phyloP scores from a whole-genome alignment of 257 asterid species.

The Lycium barbarum region DNA sequence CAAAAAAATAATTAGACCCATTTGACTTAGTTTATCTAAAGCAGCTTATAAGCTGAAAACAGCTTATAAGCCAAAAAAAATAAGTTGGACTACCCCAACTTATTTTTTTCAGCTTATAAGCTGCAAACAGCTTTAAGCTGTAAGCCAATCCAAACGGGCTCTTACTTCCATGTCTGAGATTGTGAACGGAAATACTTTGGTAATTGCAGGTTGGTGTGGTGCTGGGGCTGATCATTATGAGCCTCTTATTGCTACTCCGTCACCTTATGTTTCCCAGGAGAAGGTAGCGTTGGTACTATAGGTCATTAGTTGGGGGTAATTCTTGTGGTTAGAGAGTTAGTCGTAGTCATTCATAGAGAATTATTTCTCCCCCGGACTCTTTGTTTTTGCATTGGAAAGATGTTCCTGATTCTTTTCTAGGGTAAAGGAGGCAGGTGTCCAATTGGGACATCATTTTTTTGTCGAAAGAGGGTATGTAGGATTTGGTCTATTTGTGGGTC shows the following conservation, averaged over 20 bases:
- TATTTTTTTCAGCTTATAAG: too few species aligned
- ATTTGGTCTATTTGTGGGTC: slow-evolving; percentile 23
- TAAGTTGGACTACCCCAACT: too few species aligned
- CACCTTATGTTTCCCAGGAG: slow-evolving; percentile 68
- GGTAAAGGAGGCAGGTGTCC: slow-evolving; percentile 21
- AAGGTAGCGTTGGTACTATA: slow-evolving; percentile 87
- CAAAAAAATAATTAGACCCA: too few species aligned
- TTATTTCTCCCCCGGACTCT: neutral
- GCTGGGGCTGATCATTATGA: slow-evolving; percentile 98
- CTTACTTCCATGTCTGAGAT: slow-evolving; percentile 1
- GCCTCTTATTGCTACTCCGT: slow-evolving; percentile 80
- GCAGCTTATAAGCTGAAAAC: too few species aligned
- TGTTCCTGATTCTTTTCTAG: slow-evolving; percentile 45
- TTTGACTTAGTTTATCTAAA: too few species aligned
- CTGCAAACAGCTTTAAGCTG: too few species aligned
- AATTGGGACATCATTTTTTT: slow-evolving; percentile 24
- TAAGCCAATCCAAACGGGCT: too few species aligned
- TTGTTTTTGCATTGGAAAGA: slow-evolving; percentile 31
- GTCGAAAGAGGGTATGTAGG: slow-evolving; percentile 17
- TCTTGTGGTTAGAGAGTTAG: slow-evolving; percentile 40
- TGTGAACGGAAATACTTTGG: slow-evolving; percentile 25
- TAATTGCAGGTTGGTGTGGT: slow-evolving; percentile 85
- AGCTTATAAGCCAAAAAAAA: too few species aligned
- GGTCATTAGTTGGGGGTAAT: slow-evolving; percentile 32
- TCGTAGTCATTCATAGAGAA: slow-evolving; percentile 17